These are phyloP conservation scores for Suillus subluteus DNA, from an alignment of 768 basidiomycete genomes.

Conservation along the genomic window DNA sequence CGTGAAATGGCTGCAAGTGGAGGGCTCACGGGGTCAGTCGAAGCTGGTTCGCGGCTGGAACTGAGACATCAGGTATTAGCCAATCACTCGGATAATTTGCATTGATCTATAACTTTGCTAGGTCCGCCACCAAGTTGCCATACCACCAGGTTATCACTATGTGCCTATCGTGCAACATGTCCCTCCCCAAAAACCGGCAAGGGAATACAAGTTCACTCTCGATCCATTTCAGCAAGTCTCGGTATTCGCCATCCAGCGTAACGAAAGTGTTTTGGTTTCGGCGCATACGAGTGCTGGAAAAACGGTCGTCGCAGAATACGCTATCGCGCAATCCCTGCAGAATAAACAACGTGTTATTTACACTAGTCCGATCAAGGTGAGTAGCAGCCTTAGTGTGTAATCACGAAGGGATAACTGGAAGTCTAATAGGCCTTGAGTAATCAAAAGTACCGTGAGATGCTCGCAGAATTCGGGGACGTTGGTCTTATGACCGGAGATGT, in stretches of 20 bases:
- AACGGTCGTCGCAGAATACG: conserved; percentile 99
- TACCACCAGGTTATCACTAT: conserved; percentile 92
- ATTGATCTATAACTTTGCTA: conserved; percentile 32
- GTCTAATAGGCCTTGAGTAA: conserved; percentile 87
- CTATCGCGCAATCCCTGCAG: conserved; percentile 94
- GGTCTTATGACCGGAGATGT: conserved; percentile 99
- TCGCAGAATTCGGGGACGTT: conserved; percentile 96
- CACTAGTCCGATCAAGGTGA: conserved; percentile 98
- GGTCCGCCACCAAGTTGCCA: conserved; percentile 96
- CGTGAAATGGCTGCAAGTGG: conserved; percentile 89
- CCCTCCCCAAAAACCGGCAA: conserved; percentile 87
- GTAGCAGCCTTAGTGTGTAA: conserved; percentile 33
- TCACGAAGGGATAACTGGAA: conserved; percentile 21
- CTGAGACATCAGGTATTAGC: conserved; percentile 73
- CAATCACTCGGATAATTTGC: conserved; percentile 10
- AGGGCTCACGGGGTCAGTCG: conserved; percentile 77
- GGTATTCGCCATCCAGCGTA: conserved; percentile 92
- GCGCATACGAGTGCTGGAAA: conserved; percentile 99
- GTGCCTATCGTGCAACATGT: conserved; percentile 88
- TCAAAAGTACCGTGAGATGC: conserved; percentile 98
- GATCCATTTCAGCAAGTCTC: conserved; percentile 98
- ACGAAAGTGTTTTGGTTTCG: conserved; percentile 96
- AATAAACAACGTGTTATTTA: conserved; percentile 97
- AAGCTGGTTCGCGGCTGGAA: conserved; percentile 71
- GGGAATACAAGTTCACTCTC: conserved; percentile 93